Conservation (phyloP, 495 filamentous ascomycete species). For the Aspergillus cavernicola region DNA sequence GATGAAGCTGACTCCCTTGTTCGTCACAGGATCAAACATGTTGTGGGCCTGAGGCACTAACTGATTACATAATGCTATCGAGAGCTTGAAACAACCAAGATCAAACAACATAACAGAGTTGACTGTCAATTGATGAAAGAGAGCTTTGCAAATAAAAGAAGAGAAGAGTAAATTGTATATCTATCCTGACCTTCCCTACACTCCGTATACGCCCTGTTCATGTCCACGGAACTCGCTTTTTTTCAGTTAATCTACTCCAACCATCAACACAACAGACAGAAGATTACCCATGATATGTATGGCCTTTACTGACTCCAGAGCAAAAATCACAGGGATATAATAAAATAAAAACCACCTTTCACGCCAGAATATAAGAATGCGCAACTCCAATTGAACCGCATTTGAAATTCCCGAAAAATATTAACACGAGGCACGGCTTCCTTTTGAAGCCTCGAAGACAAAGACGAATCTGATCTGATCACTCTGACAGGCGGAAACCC, state of each 20-base stretch:
- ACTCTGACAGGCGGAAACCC: background rate
- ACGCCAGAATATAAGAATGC: background rate
- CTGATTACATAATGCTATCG: conserved; percentile 7
- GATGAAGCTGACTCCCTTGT: conserved; percentile 18
- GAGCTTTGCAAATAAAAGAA: background rate
- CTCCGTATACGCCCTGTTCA: background rate
- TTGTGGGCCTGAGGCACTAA: conserved; percentile 26
- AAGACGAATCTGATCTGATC: background rate
- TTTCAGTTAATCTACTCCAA: too few relatives aligned
- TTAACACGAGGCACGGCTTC: background rate
- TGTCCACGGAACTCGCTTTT: background rate
- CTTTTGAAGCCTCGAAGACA: background rate
- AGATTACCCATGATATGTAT: background rate
- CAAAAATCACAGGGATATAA: background rate
- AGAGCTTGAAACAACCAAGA: too few relatives aligned
- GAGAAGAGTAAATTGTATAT: background rate
- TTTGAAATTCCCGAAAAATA: background rate
- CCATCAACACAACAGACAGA: too few relatives aligned
- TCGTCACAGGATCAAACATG: conserved; percentile 14
- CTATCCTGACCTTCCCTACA: background rate
- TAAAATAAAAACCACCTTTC: background rate
- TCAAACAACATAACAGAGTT: too few relatives aligned
- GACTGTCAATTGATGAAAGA: too few relatives aligned
- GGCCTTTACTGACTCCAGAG: background rate
- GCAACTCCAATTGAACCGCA: background rate